These are phyloP conservation scores for Suhomyces choctaworum DNA, from an alignment of 1,139 yeast species.

Conservation along the genomic window DNA sequence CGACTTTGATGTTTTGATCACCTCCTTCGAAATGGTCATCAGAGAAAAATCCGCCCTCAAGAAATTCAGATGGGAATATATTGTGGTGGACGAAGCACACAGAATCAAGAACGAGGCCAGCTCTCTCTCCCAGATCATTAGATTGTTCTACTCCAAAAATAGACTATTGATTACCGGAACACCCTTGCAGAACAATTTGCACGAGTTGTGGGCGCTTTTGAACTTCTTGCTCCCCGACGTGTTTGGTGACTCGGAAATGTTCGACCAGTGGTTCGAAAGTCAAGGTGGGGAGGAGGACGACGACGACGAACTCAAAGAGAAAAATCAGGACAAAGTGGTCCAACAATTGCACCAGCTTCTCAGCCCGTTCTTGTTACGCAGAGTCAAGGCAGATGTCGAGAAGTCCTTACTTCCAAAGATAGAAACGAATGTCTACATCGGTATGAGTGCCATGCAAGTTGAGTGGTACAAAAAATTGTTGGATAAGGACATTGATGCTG, in stretches of 20 bases:
- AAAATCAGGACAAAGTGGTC: slow-evolving; percentile 75
- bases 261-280: slow-evolving; percentile 69
- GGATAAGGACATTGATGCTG: slow-evolving; percentile 82
- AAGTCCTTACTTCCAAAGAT: slow-evolving; percentile 73
- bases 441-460: slow-evolving; percentile 75
- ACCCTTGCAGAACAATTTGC: slow-evolving; percentile 75
- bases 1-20: slow-evolving; percentile 69
- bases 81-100: slow-evolving; percentile 80
- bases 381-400: slow-evolving; percentile 82
- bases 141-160: slow-evolving; percentile 69
- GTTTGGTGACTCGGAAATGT: slow-evolving; percentile 70
- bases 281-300: slow-evolving; percentile 36
- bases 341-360: slow-evolving; percentile 87
- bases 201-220: slow-evolving; percentile 78
- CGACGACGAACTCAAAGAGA: slow-evolving; percentile 46
- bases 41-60: slow-evolving; percentile 65
- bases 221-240: slow-evolving; percentile 77
- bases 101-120: slow-evolving; percentile 79
- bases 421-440: slow-evolving; percentile 69
- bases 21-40: slow-evolving; percentile 77
- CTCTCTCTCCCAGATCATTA: slow-evolving; percentile 68
- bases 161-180: slow-evolving; percentile 78
- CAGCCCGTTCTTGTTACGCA: slow-evolving; percentile 69
- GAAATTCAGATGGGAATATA: slow-evolving; percentile 72
- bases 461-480: slow-evolving; percentile 73